Evolutionary conservation across 169 alveolate genomes (phyloP), one percentile per base, ranked within the genome.

Genomic region (Babesia caballi): DNA sequence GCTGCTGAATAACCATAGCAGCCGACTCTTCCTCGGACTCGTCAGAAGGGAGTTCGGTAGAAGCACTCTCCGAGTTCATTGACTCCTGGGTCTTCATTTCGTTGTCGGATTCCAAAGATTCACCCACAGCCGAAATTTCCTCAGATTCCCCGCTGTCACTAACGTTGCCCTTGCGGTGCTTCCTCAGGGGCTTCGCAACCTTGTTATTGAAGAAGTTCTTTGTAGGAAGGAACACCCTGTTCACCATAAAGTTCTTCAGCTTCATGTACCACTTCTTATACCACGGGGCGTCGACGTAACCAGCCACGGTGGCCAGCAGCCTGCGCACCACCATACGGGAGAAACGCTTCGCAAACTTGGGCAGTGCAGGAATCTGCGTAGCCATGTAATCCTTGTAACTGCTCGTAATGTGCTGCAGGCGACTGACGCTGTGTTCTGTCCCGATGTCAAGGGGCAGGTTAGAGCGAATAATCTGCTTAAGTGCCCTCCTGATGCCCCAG

Each of bases 341-440:
- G 50, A 44, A 63, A 21, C 73, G 58, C 5, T 30, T 14, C 15
- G 73, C 58, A 23, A 63, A 63, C 50, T 4, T 8, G 0, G 73
- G 54, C 17, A 63, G 49, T 0, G 42, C 3, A 0, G 73, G 73
- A 3, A 63, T 23, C 33, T 63, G 73, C 5, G 46, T 63, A 30
- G 25, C 28, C 58, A 63, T 63, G 73, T 63, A 63, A 28, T 63
- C 61, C 19, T 33, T 25, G 73, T 63, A 63, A 7, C 73, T 32
- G 46, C 17, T 12, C 23, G 52, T 11, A 0, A 63, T 0, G 2
- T 46, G 73, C 14, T 3, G 44, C 12, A 63, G 14, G 3, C 3
- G 61, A 9, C 30, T 41, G 15, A 63, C 25, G 46, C 49, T 47
- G 61, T 49, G 4, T 35, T 25, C 51, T 38, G 2, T n/a, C 32